Evolutionary conservation across 2,329 filamentous ascomycete species (phyloP), one percentile per base, ranked within the genome.

Genomic region (Hymenotorrendiella dingleyae): DNA sequence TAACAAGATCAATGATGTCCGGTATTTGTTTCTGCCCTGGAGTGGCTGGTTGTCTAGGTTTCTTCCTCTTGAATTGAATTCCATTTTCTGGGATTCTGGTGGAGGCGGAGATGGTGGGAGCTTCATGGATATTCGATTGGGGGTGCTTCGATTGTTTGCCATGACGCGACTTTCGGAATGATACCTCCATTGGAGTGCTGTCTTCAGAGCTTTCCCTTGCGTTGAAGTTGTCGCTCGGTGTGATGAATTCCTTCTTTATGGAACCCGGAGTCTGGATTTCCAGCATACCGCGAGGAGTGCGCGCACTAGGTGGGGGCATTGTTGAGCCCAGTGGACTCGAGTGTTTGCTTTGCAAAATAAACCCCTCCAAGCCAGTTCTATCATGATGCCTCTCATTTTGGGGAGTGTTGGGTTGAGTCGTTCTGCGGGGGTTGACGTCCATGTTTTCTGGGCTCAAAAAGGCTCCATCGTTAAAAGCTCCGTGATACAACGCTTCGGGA

Each of bases 1-100:
- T 40, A 23, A 27, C 20, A 17, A 46, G 45, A 20, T 17, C 17
- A n/a, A 34, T 49, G 35, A 22, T 10, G 17, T 17, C 12, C 28
- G 27, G n/a, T 4, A n/a, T 20, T 7, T 16, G 8, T 26, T 11
- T 4, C 20, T 21, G 19, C 3, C 16, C n/a, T 11, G 32, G 34
- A 26, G 34, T 16, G 11, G n/a, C 12, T n/a, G 34, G 34, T 12
- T 24, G 11, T n/a, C n/a, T n/a, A n/a, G n/a, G n/a, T 14, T 23
- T 24, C 21, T 23, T 26, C n/a, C 34, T 20, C 14, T 16, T 36
- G n/a, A 36, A 36, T 3, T n/a, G 8, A 4, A 36, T 36, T 9
- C 21, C 34, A 16, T 14, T 10, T 8, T 36, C 26, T 5, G 34
- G 34, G n/a, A 27, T n/a, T n/a, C n/a, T n/a, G n/a, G n/a, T n/a